Evolutionary conservation across 805 yeast species (phyloP).

Genomic region (Metschnikowia drakensbergensis): DNA sequence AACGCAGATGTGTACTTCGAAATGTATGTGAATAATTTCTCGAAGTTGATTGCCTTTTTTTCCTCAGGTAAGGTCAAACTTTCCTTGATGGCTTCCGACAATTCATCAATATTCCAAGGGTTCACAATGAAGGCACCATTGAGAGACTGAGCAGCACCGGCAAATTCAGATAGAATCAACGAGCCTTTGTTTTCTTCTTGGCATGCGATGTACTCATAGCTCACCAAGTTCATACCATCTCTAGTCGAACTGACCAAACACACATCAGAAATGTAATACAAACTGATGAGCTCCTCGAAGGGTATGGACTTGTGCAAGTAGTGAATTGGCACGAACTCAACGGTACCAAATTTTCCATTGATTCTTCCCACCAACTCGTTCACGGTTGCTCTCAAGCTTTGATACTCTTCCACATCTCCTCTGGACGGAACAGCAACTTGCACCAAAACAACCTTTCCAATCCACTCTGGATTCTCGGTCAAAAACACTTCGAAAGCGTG

Average conservation of each 20-base stretch:
- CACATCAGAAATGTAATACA: conserved; percentile 82
- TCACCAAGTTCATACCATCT: conserved; percentile 97
- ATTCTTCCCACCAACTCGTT: conserved; percentile 95
- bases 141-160: conserved; percentile 98
- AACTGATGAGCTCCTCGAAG: conserved; percentile 85
- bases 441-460: conserved; percentile 90
- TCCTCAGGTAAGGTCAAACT: conserved; percentile 83
- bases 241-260: conserved; percentile 92
- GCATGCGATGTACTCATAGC: conserved; percentile 95
- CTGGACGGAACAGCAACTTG: conserved; percentile 98
- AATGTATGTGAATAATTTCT: conserved; percentile 80
- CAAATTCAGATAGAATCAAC: conserved; percentile 85
- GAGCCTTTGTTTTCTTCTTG: conserved; percentile 84
- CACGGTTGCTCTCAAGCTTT: conserved; percentile 85
- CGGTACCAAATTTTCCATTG: conserved; percentile 93
- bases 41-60: conserved; percentile 72
- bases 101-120: conserved; percentile 98
- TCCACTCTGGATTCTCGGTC: conserved; percentile 95
- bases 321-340: conserved; percentile 96
- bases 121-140: conserved; percentile 92
- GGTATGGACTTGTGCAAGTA: conserved; percentile 90
- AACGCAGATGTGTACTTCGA: conserved; percentile 90
- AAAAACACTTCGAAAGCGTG: conserved; percentile 94
- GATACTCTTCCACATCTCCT: conserved; percentile 98
- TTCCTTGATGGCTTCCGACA: conserved; percentile 80